These are phyloP conservation scores for Diaporthe ilicicola DNA, from an alignment of 2,329 filamentous ascomycete species.

Conservation along the genomic window DNA sequence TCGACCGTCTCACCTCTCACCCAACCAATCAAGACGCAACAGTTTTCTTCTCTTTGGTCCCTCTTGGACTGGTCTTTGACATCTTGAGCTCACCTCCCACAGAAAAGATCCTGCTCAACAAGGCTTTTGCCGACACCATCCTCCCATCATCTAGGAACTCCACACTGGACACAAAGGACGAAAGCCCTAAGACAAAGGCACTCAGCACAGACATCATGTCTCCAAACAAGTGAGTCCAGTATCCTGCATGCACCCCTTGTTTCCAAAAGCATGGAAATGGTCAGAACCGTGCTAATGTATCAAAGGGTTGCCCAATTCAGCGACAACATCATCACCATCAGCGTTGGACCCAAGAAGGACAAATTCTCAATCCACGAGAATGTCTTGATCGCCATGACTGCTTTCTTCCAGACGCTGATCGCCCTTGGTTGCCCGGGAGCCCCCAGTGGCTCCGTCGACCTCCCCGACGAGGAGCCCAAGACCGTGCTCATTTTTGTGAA, in stretches of 20 bases:
- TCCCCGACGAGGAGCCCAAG: conserved; percentile 42
- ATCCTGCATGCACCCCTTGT: not conserved
- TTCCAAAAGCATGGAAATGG: not conserved
- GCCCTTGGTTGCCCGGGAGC: not conserved
- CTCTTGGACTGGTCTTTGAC: not conserved
- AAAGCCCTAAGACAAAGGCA: too few relatives aligned
- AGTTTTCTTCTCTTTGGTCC: not conserved
- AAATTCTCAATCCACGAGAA: not conserved
- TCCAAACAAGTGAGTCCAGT: not conserved
- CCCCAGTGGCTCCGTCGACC: conserved; percentile 29
- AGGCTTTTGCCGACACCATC: not conserved
- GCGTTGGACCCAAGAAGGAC: not conserved
- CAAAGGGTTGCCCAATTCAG: not conserved
- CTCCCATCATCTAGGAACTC: not conserved
- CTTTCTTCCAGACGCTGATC: not conserved
- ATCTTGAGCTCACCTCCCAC: too few relatives aligned
- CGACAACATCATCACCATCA: not conserved
- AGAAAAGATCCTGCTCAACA: not conserved
- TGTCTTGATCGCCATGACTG: not conserved
- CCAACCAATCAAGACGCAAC: not conserved
- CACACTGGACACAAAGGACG: not conserved
- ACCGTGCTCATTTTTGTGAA: conserved; percentile 40
- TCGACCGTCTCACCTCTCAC: not conserved
- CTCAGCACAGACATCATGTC: not conserved
- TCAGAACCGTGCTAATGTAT: not conserved